Conservation (phyloP, 1,284 basidiomycete genomes). For the Pseudozyma flocculosa region DNA sequence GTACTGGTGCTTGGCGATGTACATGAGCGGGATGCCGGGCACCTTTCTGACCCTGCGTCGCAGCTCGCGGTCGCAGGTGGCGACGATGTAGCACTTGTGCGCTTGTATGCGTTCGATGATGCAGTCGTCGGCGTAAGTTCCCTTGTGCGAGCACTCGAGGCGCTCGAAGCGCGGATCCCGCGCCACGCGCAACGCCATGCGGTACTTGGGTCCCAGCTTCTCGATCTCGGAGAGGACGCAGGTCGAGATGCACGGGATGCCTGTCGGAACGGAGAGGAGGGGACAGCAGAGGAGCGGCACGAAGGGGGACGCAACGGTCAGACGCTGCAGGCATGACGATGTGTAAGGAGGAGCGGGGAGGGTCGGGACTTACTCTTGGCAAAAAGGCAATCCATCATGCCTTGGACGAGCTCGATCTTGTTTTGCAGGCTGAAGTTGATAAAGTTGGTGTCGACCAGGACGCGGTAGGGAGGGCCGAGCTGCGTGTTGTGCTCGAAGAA, state of each 20-base stretch:
- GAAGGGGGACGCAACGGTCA: too few species aligned
- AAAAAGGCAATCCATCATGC: constrained; percentile 99
- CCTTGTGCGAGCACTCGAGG: constrained; percentile 83
- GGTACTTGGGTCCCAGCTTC: constrained; percentile 92
- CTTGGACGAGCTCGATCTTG: constrained; percentile 90
- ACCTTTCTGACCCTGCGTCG: constrained; percentile 83
- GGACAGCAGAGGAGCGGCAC: too few species aligned
- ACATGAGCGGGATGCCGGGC: constrained; percentile 56
- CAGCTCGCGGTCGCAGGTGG: constrained; percentile 95
- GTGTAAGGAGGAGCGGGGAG: constrained; percentile 2
- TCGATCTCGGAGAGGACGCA: constrained; percentile 98
- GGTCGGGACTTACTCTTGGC: constrained; percentile 79
- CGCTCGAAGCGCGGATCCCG: constrained; percentile 96
- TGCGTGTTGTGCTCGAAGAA: constrained; percentile 96
- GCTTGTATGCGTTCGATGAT: constrained; percentile 90
- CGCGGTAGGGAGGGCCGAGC: constrained; percentile 92
- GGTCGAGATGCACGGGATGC: constrained; percentile 96
- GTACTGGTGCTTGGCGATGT: constrained; percentile 51
- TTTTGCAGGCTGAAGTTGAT: constrained; percentile 99
- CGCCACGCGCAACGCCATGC: constrained; percentile 91
- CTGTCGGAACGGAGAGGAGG: constrained; percentile 60
- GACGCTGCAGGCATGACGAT: too few species aligned
- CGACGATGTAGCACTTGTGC: constrained; percentile 95
- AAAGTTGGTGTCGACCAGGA: constrained; percentile 98
- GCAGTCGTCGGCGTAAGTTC: constrained; percentile 98